Base-by-base conservation (phyloP, 495 filamentous ascomycete species). In the Lepidopterella palustris region DNA sequence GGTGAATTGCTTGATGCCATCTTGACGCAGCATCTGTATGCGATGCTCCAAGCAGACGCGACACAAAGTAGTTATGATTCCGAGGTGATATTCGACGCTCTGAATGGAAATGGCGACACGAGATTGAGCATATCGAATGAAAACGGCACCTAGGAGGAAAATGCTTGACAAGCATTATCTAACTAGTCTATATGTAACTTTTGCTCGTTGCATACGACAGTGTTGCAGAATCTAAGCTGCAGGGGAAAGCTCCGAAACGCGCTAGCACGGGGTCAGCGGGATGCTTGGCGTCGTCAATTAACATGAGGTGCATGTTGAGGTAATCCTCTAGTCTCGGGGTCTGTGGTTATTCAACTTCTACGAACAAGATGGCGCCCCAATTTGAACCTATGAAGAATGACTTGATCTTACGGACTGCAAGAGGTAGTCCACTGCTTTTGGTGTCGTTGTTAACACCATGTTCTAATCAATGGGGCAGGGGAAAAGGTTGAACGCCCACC, bases 371-470 rank as follows among this genome's bases (percentile, higher is more conserved):
- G 68, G 50, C 63, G 25, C 56, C 53, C 21, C 45, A 69, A 62
- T 95, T 96, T 62, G 82, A 82, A 58, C 86, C 89, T 35, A 75
- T 97, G 66, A 82, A 90, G 74, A 98, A 97, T 71, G 93, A 97
- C 68, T 75, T 96, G 57, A 78, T 98, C 63, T 73, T 98, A 59
- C 81, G 93, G 72, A 87, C 91, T 53, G 92, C 92, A 57, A 83
- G 86, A 79, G 91, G 92, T 96, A 76, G 70, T 55, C 29, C 39
- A 28, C 35, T 15, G 1, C 45, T 18, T 9, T n/a, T 48, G 10
- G 8, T 27, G 27, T 10, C 20, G n/a, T 35, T 13, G 32, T 29
- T 11, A 45, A 31, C 6, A 50, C 52, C 54, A 58, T 35, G 20
- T 50, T 62, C 52, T 51, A 31, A 61, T 54, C 51, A 65, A 69